A percentile compares a stretch with the other conserved stretches of the same genome.
These are phyloP conservation scores for Thymus mandschuricus DNA, from an alignment of 257 asterid genomes.

Conservation along the genomic window DNA sequence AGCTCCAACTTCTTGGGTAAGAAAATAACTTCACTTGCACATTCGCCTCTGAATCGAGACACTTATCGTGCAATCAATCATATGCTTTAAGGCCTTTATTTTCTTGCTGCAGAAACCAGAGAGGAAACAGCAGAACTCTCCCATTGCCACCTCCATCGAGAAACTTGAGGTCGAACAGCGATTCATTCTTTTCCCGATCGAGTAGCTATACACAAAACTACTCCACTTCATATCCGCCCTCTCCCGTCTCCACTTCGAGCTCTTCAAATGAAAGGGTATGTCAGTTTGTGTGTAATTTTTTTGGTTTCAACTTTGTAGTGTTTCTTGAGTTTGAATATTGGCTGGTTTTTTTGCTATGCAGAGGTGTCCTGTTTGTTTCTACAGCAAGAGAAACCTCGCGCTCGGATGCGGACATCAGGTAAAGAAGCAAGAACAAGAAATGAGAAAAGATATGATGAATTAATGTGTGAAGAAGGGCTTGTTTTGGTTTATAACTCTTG, in stretches of 20 bases:
- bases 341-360: conserved; percentile 17
- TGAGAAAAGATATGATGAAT: neutral
- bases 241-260: conserved; percentile 40
- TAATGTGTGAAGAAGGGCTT: neutral
- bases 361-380: conserved; percentile 56
- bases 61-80: neutral
- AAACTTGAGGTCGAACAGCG: conserved; percentile 19
- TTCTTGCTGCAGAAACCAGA: conserved; percentile 35
- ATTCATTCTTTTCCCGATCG: conserved; percentile 2
- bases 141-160: conserved; percentile 55
- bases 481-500: neutral
- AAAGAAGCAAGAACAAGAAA: neutral
- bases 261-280: conserved; percentile 37
- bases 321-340: neutral
- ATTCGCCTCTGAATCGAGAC: neutral
- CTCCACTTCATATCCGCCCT: conserved; percentile 36
- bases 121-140: conserved; percentile 28
- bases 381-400: conserved; percentile 42
- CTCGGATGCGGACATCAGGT: conserved; percentile 68
- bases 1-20: conserved; percentile 75
- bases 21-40: neutral
- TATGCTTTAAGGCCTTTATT: neutral
- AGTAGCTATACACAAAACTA: conserved; percentile 35
- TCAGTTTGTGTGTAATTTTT: neutral
- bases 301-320: neutral